These are phyloP conservation scores for Pisolithus microcarpus DNA, from an alignment of 768 basidiomycete genomes.

Conservation along the genomic window DNA sequence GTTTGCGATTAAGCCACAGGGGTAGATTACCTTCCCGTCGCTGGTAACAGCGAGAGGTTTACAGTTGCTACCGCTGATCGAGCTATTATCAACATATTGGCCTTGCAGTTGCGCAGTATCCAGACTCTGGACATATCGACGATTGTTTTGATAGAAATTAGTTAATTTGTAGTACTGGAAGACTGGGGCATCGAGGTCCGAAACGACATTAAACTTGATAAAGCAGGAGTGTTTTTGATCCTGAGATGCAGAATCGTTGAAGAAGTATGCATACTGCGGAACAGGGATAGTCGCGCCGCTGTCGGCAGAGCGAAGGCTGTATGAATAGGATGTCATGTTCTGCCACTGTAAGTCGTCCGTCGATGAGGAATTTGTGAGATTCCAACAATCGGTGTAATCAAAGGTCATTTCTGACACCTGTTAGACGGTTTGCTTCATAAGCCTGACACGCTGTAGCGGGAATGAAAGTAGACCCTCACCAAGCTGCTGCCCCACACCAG, in stretches of 20 bases:
- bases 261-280: constrained; percentile 73
- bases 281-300: constrained; percentile 37
- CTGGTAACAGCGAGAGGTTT: constrained; percentile 65
- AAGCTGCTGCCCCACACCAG: constrained; percentile 84
- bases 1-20: constrained; percentile 96
- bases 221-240: constrained; percentile 55
- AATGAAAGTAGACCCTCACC: constrained; percentile 33
- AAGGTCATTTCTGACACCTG: constrained; percentile 90
- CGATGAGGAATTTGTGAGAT: constrained; percentile 33
- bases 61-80: constrained; percentile 72
- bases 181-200: constrained; percentile 63
- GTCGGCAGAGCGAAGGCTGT: constrained; percentile 54
- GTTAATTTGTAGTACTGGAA: constrained; percentile 96
- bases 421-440: not conserved
- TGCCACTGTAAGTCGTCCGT: constrained; percentile 33
- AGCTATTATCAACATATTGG: constrained; percentile 38
- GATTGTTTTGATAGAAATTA: constrained; percentile 97
- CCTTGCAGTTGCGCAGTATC: constrained; percentile 84
- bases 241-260: constrained; percentile 38
- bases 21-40: constrained; percentile 64
- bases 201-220: constrained; percentile 78
- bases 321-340: constrained; percentile 60
- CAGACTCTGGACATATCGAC: constrained; percentile 91
- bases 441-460: constrained; percentile 14
- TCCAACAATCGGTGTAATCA: constrained; percentile 92